Base-by-base conservation (phyloP, 176 grass and related monocot genomes). In the Musa itinerans region DNA sequence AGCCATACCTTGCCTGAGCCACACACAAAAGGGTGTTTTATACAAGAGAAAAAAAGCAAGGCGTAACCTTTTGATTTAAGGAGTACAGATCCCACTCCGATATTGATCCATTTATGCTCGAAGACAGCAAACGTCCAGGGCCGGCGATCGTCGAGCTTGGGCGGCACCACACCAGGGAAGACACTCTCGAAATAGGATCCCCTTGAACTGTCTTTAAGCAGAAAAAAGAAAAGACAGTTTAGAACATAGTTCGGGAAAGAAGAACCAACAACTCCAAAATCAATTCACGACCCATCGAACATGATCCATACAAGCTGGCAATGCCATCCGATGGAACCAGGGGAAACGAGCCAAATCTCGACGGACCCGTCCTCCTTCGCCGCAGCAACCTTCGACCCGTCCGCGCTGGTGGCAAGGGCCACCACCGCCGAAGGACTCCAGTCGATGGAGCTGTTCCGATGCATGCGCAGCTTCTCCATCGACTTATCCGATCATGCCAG, bases 311-410 rank as follows among this genome's bases (percentile, higher is more conserved):
- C 95, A 20, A 94, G 88, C 59, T 89, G 95, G 83, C 92, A 88
- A 84, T 99, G 95, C 95, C 91, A 99, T 21, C 95, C 95, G 65
- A 92, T 88, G 19, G 95, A 94, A 62, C 95, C 95, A 6, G 95
- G 88, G 81, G 95, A 94, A 49, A 99, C 91, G 53, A 94, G 86
- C 95, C 95, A 99, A 51, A 99, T 89, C 86, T 99, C 95, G 23
- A 99, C 80, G 1, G 83, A 84, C 7, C 91, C 88, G 53, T 93
- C 90, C 12, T 81, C 69, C 52, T 90, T 85, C 61, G 86, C 95
- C 6, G 86, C 91, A 13, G 95, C 95, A 58, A 94, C 86, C 85
- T 89, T 82, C n/a, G 86, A 89, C 22, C 78, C 84, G 70, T 92
- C 92, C 15, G 84, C 81, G 49, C 84, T 91, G 52, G 91, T 69